Evolutionary conservation across 2,329 filamentous ascomycete species (phyloP).

Genomic region (Trichoderma koningii): DNA sequence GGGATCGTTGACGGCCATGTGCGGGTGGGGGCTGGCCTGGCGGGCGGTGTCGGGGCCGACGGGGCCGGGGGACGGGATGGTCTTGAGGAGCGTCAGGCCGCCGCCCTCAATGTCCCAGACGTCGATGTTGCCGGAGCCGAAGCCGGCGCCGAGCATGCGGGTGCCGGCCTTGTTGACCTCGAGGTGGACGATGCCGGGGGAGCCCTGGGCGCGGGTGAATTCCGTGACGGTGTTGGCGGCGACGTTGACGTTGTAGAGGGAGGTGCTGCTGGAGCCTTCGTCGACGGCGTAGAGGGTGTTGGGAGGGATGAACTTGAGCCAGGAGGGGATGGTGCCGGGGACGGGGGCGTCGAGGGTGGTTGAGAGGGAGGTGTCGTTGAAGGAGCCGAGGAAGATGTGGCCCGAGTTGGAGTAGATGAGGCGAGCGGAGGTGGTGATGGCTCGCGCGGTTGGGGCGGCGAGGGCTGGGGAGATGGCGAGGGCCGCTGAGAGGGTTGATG

Average conservation of each 20-base stretch:
- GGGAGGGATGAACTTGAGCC: constrained; percentile 48
- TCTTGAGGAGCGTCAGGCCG: constrained; percentile 44
- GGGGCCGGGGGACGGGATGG: constrained; percentile 40
- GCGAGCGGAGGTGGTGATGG: neutral
- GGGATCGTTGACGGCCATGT: constrained; percentile 53
- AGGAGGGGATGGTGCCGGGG: constrained; percentile 46
- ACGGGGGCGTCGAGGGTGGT: constrained; percentile 40
- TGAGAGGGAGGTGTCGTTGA: constrained; percentile 45
- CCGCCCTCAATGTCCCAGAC: constrained; percentile 48
- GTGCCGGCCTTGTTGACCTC: constrained; percentile 49
- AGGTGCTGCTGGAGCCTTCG: constrained; percentile 47
- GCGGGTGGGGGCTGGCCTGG: constrained; percentile 45
- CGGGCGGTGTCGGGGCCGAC: constrained; percentile 37
- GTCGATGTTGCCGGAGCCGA: constrained; percentile 46
- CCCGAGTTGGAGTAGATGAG: constrained; percentile 47
- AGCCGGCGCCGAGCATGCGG: constrained; percentile 50
- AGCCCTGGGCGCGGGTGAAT: constrained; percentile 39
- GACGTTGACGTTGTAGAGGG: constrained; percentile 45
- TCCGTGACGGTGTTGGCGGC: constrained; percentile 33
- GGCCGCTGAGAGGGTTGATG: constrained; percentile 16
- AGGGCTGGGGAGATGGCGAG: constrained; percentile 7
- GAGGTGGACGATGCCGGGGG: constrained; percentile 50
- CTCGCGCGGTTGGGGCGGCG: neutral
- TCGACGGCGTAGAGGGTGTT: constrained; percentile 50
- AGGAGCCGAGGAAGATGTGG: constrained; percentile 46